These are phyloP conservation scores for Ceratobasidium sp. DNA, from an alignment of 1,284 basidiomycete species.

Conservation along the genomic window DNA sequence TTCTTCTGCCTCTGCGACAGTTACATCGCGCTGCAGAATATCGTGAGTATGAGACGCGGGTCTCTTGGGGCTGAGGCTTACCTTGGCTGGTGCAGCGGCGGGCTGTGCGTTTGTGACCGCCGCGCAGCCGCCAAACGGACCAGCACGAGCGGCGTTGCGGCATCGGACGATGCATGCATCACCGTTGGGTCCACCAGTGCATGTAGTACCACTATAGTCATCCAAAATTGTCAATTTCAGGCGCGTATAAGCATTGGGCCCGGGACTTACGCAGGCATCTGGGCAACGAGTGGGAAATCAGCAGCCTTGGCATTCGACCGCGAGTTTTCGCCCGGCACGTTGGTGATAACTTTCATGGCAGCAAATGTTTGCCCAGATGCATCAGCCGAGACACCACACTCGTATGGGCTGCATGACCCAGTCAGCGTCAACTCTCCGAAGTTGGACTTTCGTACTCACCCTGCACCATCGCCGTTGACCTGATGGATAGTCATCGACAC, in stretches of 20 bases:
- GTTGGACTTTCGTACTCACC: slow-evolving; percentile 25
- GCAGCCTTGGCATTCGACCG: slow-evolving; percentile 43
- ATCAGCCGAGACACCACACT: slow-evolving; percentile 43
- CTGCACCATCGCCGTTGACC: slow-evolving; percentile 45
- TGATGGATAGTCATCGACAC: slow-evolving; percentile 46
- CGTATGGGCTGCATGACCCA: slow-evolving; percentile 41
- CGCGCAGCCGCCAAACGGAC: slow-evolving; percentile 45
- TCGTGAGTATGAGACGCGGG: background rate
- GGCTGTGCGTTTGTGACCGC: slow-evolving; percentile 40
- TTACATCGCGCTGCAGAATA: slow-evolving; percentile 21
- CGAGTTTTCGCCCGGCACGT: slow-evolving; percentile 43
- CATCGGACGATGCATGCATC: slow-evolving; percentile 46
- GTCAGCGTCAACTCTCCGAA: background rate
- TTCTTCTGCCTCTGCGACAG: slow-evolving; percentile 10
- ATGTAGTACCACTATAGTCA: slow-evolving; percentile 39
- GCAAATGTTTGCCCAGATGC: slow-evolving; percentile 43
- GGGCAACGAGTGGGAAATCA: slow-evolving; percentile 43
- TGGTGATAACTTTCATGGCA: slow-evolving; percentile 42
- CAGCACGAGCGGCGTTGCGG: slow-evolving; percentile 44
- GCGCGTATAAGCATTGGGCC: background rate
- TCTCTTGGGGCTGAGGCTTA: background rate
- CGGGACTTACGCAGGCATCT: slow-evolving; percentile 41
- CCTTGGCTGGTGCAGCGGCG: slow-evolving; percentile 8
- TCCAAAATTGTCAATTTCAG: background rate
- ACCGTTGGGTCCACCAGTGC: no score